A percentile compares a stretch with the other conserved stretches of the same genome.
Conservation (phyloP, 2,329 filamentous ascomycete genomes). For the Rhynchosporium secalis region DNA sequence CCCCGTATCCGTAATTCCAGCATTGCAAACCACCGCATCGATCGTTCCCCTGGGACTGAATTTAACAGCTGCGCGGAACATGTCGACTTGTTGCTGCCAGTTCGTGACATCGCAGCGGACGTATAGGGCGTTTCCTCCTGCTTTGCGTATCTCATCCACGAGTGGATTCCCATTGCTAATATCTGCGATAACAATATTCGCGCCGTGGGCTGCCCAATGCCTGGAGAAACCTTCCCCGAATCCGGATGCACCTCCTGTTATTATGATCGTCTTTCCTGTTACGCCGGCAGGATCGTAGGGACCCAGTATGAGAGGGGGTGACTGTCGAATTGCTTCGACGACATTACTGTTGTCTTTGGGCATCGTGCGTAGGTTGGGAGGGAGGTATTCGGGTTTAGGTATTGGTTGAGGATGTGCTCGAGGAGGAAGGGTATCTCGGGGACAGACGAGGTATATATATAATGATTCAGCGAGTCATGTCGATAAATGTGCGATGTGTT, state of each 20-base stretch:
- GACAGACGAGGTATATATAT: not conserved
- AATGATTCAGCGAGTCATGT: too few species aligned
- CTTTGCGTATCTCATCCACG: conserved; percentile 51
- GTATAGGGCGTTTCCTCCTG: conserved; percentile 52
- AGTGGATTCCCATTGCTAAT: conserved; percentile 59
- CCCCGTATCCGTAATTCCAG: conserved; percentile 54
- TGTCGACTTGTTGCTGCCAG: conserved; percentile 62
- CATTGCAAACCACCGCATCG: conserved; percentile 66
- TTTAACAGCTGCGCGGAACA: conserved; percentile 60
- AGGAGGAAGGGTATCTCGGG: too few species aligned
- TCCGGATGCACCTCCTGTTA: conserved; percentile 65
- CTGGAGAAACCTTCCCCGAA: conserved; percentile 57
- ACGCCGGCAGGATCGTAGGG: conserved; percentile 50
- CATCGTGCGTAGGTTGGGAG: conserved; percentile 2
- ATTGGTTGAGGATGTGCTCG: too few species aligned
- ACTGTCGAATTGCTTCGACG: conserved; percentile 30
- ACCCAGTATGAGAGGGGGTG: conserved; percentile 47
- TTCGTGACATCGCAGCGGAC: conserved; percentile 64
- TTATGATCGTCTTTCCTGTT: conserved; percentile 57
- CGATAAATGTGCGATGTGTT: too few species aligned
- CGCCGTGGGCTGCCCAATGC: conserved; percentile 55
- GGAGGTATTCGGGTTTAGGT: not conserved
- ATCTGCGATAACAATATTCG: conserved; percentile 64
- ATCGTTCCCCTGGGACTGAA: conserved; percentile 56
- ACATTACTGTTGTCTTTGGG: conserved; percentile 27